These are phyloP conservation scores for Medicago lupulina DNA, from an alignment of 306 rosid species.

Conservation along the genomic window DNA sequence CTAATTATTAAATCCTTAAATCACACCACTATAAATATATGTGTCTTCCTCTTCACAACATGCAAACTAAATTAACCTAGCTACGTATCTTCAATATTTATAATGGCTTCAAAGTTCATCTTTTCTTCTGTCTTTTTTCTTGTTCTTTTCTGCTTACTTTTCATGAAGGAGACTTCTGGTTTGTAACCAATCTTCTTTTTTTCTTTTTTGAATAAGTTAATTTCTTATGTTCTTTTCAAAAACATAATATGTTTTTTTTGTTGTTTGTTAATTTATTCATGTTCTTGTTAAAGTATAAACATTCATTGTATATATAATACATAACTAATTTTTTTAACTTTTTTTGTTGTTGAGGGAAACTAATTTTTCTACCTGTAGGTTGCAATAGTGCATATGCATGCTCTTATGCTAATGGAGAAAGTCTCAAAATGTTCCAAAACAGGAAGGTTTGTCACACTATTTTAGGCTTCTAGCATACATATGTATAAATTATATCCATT, in stretches of 20 bases:
- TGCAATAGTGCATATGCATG: slow-evolving; percentile 49
- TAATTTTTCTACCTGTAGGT: slow-evolving; percentile 40
- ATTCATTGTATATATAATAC: neutral
- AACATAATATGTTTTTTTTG: neutral
- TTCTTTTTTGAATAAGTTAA: neutral
- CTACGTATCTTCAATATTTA: slow-evolving; percentile 15
- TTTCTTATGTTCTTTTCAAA: neutral
- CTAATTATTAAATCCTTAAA: neutral
- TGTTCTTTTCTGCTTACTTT: slow-evolving; percentile 51
- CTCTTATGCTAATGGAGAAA: slow-evolving; percentile 40
- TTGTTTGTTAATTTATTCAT: too few species aligned
- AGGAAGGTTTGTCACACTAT: slow-evolving; percentile 59
- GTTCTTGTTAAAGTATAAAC: neutral
- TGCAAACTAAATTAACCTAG: neutral
- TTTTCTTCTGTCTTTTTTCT: slow-evolving; percentile 35
- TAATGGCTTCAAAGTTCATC: slow-evolving; percentile 54
- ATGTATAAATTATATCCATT: neutral
- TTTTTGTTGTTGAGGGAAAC: too few species aligned
- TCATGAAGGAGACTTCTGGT: slow-evolving; percentile 53
- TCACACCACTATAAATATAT: slow-evolving; percentile 54
- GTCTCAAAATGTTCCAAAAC: slow-evolving; percentile 33
- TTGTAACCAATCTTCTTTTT: neutral
- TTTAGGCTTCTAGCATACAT: neutral
- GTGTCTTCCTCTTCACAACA: neutral
- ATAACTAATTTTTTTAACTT: slow-evolving; percentile 17